A percentile compares a stretch with the other conserved stretches of the same genome.
Conservation (phyloP, 345 rosid species). For the Cardamine resedifolia region DNA sequence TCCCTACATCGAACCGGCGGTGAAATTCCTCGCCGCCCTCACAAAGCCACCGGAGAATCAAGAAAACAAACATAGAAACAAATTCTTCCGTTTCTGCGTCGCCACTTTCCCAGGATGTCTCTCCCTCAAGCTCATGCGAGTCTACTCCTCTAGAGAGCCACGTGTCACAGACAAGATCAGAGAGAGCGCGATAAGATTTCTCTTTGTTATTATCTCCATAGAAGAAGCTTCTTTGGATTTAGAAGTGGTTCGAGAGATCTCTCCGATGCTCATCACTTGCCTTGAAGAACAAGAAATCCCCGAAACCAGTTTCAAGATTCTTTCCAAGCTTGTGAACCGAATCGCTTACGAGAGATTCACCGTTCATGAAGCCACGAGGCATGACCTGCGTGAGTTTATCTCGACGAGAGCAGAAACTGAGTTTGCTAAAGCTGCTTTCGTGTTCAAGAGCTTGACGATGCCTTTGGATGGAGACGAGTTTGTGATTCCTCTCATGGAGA, state of each 20-base stretch:
- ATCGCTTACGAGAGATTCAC: not conserved
- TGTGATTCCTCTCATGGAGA: not conserved
- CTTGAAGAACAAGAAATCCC: slow-evolving; percentile 2
- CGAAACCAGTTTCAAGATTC: not conserved
- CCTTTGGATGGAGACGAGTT: not conserved
- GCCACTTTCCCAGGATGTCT: not conserved
- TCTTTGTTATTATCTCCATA: not conserved
- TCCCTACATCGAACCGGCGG: not conserved
- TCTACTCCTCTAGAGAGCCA: slow-evolving; percentile 6
- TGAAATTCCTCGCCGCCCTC: not conserved
- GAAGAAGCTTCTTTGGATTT: not conserved
- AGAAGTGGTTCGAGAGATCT: not conserved
- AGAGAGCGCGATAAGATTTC: not conserved
- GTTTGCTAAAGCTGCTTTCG: not conserved
- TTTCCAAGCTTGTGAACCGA: not conserved
- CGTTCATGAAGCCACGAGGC: not conserved
- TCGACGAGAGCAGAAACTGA: not conserved
- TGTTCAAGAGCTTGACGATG: not conserved
- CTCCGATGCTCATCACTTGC: not conserved
- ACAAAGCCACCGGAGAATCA: not conserved
- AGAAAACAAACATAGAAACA: not conserved
- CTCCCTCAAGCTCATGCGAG: not conserved
- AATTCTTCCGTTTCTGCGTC: slow-evolving; percentile 2
- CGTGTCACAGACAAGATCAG: not conserved
- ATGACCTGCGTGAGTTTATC: not conserved